Conservation (phyloP, 1,284 basidiomycete species). For the Agroathelia rolfsii region DNA sequence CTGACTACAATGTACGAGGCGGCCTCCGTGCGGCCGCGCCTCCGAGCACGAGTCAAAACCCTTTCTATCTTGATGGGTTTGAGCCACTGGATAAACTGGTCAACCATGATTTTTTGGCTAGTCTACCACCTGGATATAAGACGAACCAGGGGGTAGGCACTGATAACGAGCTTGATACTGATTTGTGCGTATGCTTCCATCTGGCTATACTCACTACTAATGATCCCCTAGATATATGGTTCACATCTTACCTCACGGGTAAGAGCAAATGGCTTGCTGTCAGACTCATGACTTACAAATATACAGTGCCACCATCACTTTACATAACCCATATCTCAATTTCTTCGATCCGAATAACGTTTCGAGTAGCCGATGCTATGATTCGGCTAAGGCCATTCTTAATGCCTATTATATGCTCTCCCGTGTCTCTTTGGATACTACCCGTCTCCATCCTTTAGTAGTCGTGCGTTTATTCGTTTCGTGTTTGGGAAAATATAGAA, state of each 20-base stretch:
- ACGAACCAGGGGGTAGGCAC: slow-evolving; percentile 49
- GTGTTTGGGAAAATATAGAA: slow-evolving; percentile 5
- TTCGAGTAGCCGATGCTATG: slow-evolving; percentile 62
- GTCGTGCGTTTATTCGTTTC: slow-evolving; percentile 38
- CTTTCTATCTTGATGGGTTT: slow-evolving; percentile 55
- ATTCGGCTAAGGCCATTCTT: slow-evolving; percentile 63
- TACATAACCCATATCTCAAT: slow-evolving; percentile 74
- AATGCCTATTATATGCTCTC: slow-evolving; percentile 64
- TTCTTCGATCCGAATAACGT: slow-evolving; percentile 51
- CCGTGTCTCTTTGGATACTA: slow-evolving; percentile 66
- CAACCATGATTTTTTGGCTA: slow-evolving; percentile 53
- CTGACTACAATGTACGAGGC: slow-evolving; percentile 69
- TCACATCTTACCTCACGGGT: slow-evolving; percentile 76
- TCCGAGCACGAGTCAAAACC: slow-evolving; percentile 57
- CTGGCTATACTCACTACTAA: too few relatives aligned
- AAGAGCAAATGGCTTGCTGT: slow-evolving; percentile 22
- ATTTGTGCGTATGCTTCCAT: too few relatives aligned
- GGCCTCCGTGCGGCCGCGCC: slow-evolving; percentile 50
- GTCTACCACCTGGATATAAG: slow-evolving; percentile 56
- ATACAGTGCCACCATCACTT: slow-evolving; percentile 69
- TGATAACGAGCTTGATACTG: slow-evolving; percentile 63
- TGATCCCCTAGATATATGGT: too few relatives aligned
- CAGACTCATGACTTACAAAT: too few relatives aligned
- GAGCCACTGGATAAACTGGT: slow-evolving; percentile 58
- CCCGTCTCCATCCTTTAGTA: slow-evolving; percentile 71